Conservation (phyloP, 2,329 filamentous ascomycete genomes). For the Aspergillus sp. region DNA sequence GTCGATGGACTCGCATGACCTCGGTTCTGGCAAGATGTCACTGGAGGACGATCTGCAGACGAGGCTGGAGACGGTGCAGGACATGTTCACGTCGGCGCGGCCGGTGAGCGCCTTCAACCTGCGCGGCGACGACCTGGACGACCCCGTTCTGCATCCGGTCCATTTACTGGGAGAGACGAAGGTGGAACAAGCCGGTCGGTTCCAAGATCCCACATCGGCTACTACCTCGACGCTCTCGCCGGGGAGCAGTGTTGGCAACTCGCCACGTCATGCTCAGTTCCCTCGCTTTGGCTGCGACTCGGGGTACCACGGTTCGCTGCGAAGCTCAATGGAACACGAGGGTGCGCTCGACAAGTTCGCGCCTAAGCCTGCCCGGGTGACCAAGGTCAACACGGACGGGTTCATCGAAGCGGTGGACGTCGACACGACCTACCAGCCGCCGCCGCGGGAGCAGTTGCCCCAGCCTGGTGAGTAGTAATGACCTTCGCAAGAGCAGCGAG, state of each 20-base stretch:
- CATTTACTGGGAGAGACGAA: conserved; percentile 25
- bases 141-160: conserved; percentile 37
- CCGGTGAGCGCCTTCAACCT: conserved; percentile 35
- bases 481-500: too few relatives aligned
- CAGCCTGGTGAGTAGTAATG: conserved; percentile 56
- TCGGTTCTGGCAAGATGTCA: conserved; percentile 34
- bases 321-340: conserved; percentile 16
- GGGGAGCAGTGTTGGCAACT: conserved; percentile 32
- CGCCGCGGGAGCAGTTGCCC: conserved; percentile 56
- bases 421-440: conserved; percentile 75
- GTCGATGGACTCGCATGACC: conserved; percentile 72
- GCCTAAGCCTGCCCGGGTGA: conserved; percentile 22
- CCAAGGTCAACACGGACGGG: conserved; percentile 33
- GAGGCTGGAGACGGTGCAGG: conserved; percentile 35
- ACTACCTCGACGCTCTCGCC: conserved; percentile 31
- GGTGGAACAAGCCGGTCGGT: conserved; percentile 18
- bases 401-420: conserved; percentile 90
- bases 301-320: conserved; percentile 13
- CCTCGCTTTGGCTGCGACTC: conserved; percentile 11
- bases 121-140: conserved; percentile 36
- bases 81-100: conserved; percentile 39
- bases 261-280: conserved; percentile 17
- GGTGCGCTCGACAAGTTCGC: conserved; percentile 11
- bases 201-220: conserved; percentile 23
- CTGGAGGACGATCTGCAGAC: conserved; percentile 38